These are phyloP conservation scores for Pleurotus tuoliensis DNA, from an alignment of 768 basidiomycete genomes.

Conservation along the genomic window DNA sequence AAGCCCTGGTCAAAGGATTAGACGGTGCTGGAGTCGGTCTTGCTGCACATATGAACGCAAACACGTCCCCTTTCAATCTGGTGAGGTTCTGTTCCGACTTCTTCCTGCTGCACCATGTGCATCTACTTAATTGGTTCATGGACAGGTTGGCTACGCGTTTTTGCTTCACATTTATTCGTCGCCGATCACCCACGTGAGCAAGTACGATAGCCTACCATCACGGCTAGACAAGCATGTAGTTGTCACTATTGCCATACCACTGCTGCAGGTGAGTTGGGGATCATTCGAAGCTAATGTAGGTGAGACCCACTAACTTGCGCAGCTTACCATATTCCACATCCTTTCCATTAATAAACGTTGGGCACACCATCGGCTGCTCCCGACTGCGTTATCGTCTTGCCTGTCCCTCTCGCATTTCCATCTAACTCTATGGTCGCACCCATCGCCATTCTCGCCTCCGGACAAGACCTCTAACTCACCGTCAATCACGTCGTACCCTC, in stretches of 20 bases:
- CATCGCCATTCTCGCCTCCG: constrained; percentile 14
- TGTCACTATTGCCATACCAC: constrained; percentile 68
- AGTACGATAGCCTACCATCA: constrained; percentile 41
- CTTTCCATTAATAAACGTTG: constrained; percentile 61
- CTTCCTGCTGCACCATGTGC: neutral
- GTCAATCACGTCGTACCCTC: constrained; percentile 44
- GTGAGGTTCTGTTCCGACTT: constrained; percentile 33
- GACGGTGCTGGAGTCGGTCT: constrained; percentile 51
- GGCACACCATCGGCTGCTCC: constrained; percentile 65
- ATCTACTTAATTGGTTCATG: neutral
- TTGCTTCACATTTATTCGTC: constrained; percentile 71
- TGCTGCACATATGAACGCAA: constrained; percentile 36
- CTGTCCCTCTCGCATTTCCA: constrained; percentile 68
- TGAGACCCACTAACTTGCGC: constrained; percentile 16
- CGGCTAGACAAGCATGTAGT: constrained; percentile 72
- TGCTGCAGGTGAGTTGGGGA: constrained; percentile 55
- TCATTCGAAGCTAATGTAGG: neutral
- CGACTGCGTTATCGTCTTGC: constrained; percentile 59
- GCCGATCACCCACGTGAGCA: constrained; percentile 51
- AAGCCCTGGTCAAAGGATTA: constrained; percentile 62
- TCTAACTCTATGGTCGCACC: constrained; percentile 45
- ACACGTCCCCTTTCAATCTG: constrained; percentile 66
- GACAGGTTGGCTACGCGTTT: constrained; percentile 73
- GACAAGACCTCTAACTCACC: neutral
- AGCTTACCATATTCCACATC: constrained; percentile 59